Percentiles rank a stretch among this genome's conserved stretches.
phyloP scores from a whole-genome alignment of 768 basidiomycete species.

The Amanita rubescens region DNA sequence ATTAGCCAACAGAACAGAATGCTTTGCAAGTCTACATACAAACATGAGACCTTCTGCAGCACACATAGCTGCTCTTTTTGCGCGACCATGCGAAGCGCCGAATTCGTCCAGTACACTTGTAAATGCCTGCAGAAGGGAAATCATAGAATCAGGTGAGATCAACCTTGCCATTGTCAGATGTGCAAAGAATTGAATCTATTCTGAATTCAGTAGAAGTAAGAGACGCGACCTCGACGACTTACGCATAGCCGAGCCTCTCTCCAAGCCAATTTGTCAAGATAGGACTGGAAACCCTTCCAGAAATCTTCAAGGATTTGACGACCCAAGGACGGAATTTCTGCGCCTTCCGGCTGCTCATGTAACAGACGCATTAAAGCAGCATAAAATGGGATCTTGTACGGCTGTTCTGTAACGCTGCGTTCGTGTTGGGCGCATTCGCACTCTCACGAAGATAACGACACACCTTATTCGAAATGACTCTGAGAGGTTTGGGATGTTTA shows the following conservation, averaged over 20 bases:
- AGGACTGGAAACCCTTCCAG: conserved; percentile 84
- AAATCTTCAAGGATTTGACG: conserved; percentile 79
- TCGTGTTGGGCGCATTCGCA: conserved; percentile 8
- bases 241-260: conserved; percentile 84
- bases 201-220: background rate
- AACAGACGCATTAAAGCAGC: conserved; percentile 72
- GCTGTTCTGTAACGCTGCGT: conserved; percentile 79
- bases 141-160: conserved; percentile 71
- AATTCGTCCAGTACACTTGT: conserved; percentile 85
- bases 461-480: conserved; percentile 75
- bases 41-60: conserved; percentile 79
- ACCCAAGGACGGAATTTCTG: conserved; percentile 47
- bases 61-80: conserved; percentile 72
- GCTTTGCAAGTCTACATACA: conserved; percentile 25
- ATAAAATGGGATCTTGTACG: conserved; percentile 89
- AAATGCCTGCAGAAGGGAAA: conserved; percentile 76
- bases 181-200: conserved; percentile 89
- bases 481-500: conserved; percentile 56
- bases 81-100: conserved; percentile 79
- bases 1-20: conserved; percentile 1
- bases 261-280: conserved; percentile 87
- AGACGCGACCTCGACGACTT: conserved; percentile 26
- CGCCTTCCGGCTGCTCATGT: conserved; percentile 37
- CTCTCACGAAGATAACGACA: conserved; percentile 12
- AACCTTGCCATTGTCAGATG: conserved; percentile 73